Conservation (phyloP, 345 rosid genomes). For the Eucalyptus virginea region DNA sequence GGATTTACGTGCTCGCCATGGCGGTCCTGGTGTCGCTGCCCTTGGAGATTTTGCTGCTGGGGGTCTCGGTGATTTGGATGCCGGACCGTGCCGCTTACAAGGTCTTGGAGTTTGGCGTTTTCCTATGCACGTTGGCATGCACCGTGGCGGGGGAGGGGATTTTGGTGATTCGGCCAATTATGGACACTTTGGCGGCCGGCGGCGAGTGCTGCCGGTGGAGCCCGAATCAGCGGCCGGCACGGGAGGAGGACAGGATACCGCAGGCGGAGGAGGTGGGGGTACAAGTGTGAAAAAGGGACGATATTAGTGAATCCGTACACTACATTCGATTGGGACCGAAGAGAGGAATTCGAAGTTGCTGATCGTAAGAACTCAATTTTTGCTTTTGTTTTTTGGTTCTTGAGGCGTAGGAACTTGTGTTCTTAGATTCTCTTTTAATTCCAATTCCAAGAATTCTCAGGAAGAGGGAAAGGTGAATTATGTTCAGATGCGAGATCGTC, state of each 20-base stretch:
- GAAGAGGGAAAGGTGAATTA: neutral
- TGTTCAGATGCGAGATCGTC: neutral
- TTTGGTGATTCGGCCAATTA: slow-evolving; percentile 46
- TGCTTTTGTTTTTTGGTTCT: neutral
- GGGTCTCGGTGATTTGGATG: slow-evolving; percentile 12
- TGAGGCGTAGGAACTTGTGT: neutral
- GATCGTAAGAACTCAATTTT: neutral
- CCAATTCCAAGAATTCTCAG: neutral
- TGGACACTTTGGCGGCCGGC: slow-evolving; percentile 42
- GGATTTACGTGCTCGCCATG: slow-evolving; percentile 21
- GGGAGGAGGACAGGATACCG: neutral
- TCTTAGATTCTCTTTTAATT: neutral
- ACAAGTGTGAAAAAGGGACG: neutral
- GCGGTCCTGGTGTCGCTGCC: slow-evolving; percentile 17
- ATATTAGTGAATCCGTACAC: neutral
- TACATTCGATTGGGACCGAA: neutral
- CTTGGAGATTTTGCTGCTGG: slow-evolving; percentile 18
- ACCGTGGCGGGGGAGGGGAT: slow-evolving; percentile 44
- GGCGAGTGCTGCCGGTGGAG: slow-evolving; percentile 1
- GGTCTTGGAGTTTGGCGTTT: slow-evolving; percentile 3
- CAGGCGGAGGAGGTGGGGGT: neutral
- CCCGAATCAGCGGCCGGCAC: neutral
- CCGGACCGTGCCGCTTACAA: slow-evolving; percentile 7
- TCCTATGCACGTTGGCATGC: slow-evolving; percentile 10
- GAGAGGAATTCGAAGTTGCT: neutral